Evolutionary conservation across 2,329 filamentous ascomycete species (phyloP), one percentile per base, ranked within the genome.

Genomic region (Volutella citrinella): DNA sequence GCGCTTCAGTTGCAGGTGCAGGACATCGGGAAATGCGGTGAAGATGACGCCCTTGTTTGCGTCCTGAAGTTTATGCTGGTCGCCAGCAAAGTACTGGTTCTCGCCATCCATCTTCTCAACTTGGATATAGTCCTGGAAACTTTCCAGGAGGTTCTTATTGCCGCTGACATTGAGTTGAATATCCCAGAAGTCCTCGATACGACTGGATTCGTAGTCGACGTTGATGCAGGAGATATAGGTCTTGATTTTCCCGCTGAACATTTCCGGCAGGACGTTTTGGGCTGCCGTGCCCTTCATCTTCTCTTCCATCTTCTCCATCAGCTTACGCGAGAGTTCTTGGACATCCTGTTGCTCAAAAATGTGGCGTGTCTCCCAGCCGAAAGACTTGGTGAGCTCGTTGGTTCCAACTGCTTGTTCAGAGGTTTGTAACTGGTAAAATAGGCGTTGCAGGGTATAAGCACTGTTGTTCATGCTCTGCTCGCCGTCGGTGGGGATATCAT

Each of bases 291-390:
- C 91, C 65, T 98, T 98, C 94, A 98, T 98, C 59, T 87, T 91
- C 55, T 93, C 86, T 59, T 98, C 94, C 66, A 98, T 83, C 40
- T 87, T 83, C 64, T 98, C 93, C 86, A 98, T 98, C 43, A 98
- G 73, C 60, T 97, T 95, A 37, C 94, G 80, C 20, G 90, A 97
- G 20, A 98, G 71, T 60, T 98, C 93, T 60, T 98, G 93, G 8
- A 98, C 93, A 63, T 98, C 93, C 63, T 98, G 93, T 60, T 98
- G 93, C 65, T 97, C 91, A 52, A 98, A 98, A 33, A 97, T 95
- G 57, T 98, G 91, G 46, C 89, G 80, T 3, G 91, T 95, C 54
- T 98, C 91, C 93, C 93, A 98, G 16, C 93, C 93, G 60, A 98
- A 98, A 0, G 93, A 97, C 48, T 88, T 87, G 7, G 93, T 98